phyloP scores from a whole-genome alignment of 306 rosid genomes.

The Lupinus albus region DNA sequence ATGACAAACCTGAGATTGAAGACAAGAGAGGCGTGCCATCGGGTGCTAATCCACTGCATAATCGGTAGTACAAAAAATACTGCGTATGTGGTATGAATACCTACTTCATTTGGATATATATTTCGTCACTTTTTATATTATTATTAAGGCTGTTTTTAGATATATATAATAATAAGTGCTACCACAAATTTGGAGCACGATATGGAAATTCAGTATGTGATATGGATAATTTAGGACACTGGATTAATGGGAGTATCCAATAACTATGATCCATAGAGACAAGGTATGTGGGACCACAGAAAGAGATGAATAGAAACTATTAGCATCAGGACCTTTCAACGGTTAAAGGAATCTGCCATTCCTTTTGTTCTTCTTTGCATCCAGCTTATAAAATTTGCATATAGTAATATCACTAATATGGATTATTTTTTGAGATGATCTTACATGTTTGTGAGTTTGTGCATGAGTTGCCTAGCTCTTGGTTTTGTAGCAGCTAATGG shows the following conservation, averaged over 20 bases:
- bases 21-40: constrained; percentile 64
- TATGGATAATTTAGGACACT: too few relatives aligned
- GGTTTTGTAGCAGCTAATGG: constrained; percentile 42
- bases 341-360: constrained; percentile 48
- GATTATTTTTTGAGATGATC: constrained; percentile 44
- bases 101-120: too few relatives aligned
- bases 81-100: too few relatives aligned
- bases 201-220: too few relatives aligned
- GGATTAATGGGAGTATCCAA: too few relatives aligned
- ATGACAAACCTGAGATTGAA: constrained; percentile 40
- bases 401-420: too few relatives aligned
- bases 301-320: constrained; percentile 12
- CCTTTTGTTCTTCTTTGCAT: constrained; percentile 51
- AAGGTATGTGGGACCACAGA: constrained; percentile 22
- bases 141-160: too few relatives aligned
- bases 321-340: constrained; percentile 10
- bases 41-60: constrained; percentile 71
- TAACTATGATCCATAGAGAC: too few relatives aligned
- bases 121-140: too few relatives aligned
- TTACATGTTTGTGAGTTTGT: constrained; percentile 60
- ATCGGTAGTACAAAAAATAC: constrained; percentile 44
- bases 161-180: too few relatives aligned
- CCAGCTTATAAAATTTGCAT: constrained; percentile 19
- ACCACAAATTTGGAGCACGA: too few relatives aligned
- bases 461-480: constrained; percentile 70